Evolutionary conservation across 805 yeast genomes (phyloP).

Genomic region (Zygosaccharomyces kombuchaensis): DNA sequence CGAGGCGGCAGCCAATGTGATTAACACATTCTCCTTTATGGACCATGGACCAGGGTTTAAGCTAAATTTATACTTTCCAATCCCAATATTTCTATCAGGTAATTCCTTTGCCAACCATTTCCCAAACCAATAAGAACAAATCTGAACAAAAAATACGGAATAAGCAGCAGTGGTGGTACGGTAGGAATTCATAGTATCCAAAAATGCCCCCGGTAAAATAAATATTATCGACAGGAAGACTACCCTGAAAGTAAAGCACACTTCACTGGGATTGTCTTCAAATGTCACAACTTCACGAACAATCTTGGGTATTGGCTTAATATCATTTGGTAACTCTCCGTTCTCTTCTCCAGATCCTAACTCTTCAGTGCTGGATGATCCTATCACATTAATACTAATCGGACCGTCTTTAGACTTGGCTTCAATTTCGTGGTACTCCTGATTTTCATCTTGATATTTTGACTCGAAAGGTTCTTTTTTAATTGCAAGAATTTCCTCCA

Average conservation of each 20-base stretch:
- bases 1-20: constrained; percentile 41
- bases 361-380: too few species aligned
- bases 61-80: constrained; percentile 28
- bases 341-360: too few species aligned
- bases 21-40: constrained; percentile 49
- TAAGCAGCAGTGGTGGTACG: constrained; percentile 39
- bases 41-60: constrained; percentile 56
- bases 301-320: constrained; percentile 22
- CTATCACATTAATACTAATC: too few species aligned
- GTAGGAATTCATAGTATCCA: constrained; percentile 31
- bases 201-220: constrained; percentile 27
- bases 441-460: too few species aligned
- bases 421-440: too few species aligned
- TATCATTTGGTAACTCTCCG: too few species aligned
- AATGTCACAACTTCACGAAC: constrained; percentile 32
- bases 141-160: constrained; percentile 49
- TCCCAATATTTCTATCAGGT: too few species aligned
- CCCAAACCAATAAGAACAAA: constrained; percentile 47
- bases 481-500: too few species aligned
- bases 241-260: constrained; percentile 30
- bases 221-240: constrained; percentile 27
- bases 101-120: constrained; percentile 42
- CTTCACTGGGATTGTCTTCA: constrained; percentile 27
- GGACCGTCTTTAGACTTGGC: too few species aligned
- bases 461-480: too few species aligned